Conservation (phyloP, 73 alveolate species). For the Paramecium octaurelia region DNA sequence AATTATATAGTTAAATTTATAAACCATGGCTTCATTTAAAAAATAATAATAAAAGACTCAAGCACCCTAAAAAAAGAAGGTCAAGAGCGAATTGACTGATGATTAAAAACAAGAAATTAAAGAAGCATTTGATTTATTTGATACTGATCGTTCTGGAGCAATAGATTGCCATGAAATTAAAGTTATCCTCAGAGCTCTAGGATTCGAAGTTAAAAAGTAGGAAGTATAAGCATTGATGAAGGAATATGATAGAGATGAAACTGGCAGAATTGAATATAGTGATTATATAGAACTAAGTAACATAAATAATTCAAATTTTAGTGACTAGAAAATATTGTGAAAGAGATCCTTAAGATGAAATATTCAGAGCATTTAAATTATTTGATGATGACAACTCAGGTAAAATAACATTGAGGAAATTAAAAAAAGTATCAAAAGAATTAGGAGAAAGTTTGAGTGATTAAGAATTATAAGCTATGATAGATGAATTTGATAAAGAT, state of each 20-base stretch:
- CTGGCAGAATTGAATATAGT: slow-evolving; percentile 84
- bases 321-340: slow-evolving; percentile 93
- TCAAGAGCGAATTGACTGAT: slow-evolving; percentile 44
- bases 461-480: slow-evolving; percentile 98
- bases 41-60: background rate
- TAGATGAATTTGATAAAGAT: slow-evolving; percentile 96
- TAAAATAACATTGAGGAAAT: slow-evolving; percentile 86
- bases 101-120: slow-evolving; percentile 93
- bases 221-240: slow-evolving; percentile 87
- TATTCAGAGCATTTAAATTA: slow-evolving; percentile 92
- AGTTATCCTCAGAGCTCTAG: slow-evolving; percentile 70
- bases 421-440: slow-evolving; percentile 98
- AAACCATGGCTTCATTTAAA: slow-evolving; percentile 7
- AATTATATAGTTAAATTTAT: background rate
- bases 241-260: slow-evolving; percentile 85
- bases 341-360: slow-evolving; percentile 97
- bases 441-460: slow-evolving; percentile 98
- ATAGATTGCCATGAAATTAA: slow-evolving; percentile 99
- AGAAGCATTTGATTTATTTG: slow-evolving; percentile 98
- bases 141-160: slow-evolving; percentile 95
- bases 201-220: slow-evolving; percentile 85
- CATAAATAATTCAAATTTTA: slow-evolving; percentile 1
- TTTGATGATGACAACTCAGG: slow-evolving; percentile 97
- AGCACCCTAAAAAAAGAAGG: slow-evolving; percentile 51
- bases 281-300: slow-evolving; percentile 84